A percentile compares a stretch with the other conserved stretches of the same genome.
phyloP scores from a whole-genome alignment of 2,329 filamentous ascomycete species.

The Sordariomycetes sp. region DNA sequence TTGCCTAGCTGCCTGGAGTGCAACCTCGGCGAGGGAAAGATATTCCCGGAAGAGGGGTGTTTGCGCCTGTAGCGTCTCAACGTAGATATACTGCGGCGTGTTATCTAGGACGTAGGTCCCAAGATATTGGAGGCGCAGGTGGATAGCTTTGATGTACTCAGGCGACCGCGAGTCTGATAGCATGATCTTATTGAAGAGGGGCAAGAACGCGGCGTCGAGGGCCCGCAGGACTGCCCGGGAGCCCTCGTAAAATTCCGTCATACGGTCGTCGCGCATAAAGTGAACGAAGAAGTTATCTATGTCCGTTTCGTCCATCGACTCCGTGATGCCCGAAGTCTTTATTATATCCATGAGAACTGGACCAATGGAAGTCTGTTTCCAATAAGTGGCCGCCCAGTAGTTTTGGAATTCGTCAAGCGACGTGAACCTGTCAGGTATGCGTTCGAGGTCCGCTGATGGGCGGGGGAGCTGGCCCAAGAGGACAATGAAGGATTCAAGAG shows the following conservation, averaged over 20 bases:
- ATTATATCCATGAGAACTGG: constrained; percentile 10
- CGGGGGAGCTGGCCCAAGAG: constrained; percentile 11
- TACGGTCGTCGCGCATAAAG: constrained; percentile 8
- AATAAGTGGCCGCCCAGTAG: constrained; percentile 8
- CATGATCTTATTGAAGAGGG: constrained; percentile 17
- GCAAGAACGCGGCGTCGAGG: constrained; percentile 16
- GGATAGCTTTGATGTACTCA: constrained; percentile 16
- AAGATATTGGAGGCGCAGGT: constrained; percentile 17
- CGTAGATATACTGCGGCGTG: constrained; percentile 12
- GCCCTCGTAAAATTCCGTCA: constrained; percentile 8
- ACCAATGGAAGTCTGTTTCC: constrained; percentile 8
- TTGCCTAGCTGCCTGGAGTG: constrained; percentile 6
- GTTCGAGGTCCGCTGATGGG: constrained; percentile 3
- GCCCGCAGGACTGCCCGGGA: constrained; percentile 5
- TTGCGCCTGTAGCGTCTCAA: constrained; percentile 9
- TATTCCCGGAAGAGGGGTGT: constrained; percentile 18
- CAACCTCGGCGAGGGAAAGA: constrained; percentile 16
- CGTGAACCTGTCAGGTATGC: constrained; percentile 10
- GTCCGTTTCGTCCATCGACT: constrained; percentile 5
- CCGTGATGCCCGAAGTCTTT: constrained; percentile 5
- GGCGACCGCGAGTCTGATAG: constrained; percentile 13
- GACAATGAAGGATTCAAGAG: constrained; percentile 13
- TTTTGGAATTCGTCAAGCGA: constrained; percentile 13
- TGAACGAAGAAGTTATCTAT: constrained; percentile 8
- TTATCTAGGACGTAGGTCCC: constrained; percentile 15